phyloP scores from a whole-genome alignment of 2,329 filamentous ascomycete species.

The Trichoderma hamatum region DNA sequence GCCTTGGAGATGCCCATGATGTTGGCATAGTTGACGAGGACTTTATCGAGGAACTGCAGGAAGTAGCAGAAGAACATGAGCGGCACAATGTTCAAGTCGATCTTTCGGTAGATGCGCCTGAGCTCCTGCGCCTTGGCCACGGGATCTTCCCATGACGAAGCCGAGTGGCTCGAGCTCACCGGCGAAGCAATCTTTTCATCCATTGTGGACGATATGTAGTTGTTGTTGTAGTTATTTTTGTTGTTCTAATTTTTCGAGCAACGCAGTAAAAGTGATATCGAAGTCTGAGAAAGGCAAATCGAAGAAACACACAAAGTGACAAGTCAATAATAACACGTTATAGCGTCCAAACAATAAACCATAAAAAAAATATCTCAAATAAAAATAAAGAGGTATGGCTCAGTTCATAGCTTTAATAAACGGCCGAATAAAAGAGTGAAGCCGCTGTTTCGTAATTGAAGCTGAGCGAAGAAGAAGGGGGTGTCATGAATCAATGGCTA shows the following conservation, averaged over 20 bases:
- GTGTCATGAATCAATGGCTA: slow-evolving; percentile 13
- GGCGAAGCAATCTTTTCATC: slow-evolving; percentile 12
- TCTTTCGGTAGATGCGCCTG: slow-evolving; percentile 32
- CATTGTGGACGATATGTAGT: neutral
- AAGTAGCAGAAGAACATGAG: slow-evolving; percentile 37
- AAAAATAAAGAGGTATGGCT: neutral
- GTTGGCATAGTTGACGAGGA: slow-evolving; percentile 38
- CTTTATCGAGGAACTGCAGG: slow-evolving; percentile 37
- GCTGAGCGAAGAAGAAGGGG: neutral
- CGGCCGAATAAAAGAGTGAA: neutral
- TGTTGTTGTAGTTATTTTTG: neutral
- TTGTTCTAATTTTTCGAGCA: neutral
- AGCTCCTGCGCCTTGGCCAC: slow-evolving; percentile 3
- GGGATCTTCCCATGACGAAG: slow-evolving; percentile 5
- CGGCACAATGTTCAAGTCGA: slow-evolving; percentile 35
- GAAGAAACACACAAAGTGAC: neutral
- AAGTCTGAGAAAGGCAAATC: neutral
- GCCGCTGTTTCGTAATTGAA: neutral
- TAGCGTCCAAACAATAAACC: slow-evolving; percentile 1
- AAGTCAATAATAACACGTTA: slow-evolving; percentile 11
- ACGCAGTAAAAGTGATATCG: neutral
- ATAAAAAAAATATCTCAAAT: neutral
- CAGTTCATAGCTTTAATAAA: slow-evolving; percentile 11
- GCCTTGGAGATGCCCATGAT: slow-evolving; percentile 37
- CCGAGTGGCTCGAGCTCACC: slow-evolving; percentile 10